A percentile compares a stretch with the other conserved stretches of the same genome.
These are phyloP conservation scores for Mycoemilia scoparia DNA, from an alignment of 192 early-diverging fungal species.

Conservation along the genomic window DNA sequence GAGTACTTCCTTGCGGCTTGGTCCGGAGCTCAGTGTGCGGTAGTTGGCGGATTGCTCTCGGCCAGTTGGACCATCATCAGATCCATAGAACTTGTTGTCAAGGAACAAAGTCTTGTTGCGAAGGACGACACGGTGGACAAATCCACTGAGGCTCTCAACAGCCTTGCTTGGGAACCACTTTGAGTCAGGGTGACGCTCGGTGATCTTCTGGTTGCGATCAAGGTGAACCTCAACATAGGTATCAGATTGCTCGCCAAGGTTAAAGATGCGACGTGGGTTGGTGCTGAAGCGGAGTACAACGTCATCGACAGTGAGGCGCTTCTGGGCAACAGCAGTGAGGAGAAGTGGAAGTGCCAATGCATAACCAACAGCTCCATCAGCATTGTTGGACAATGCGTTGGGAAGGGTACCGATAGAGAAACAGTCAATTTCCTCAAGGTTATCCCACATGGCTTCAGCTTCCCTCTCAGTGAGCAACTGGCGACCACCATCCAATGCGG, in stretches of 20 bases:
- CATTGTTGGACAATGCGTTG: slow-evolving; percentile 29
- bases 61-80: slow-evolving; percentile 14
- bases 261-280: slow-evolving; percentile 82
- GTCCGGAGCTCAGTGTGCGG: slow-evolving; percentile 22
- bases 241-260: slow-evolving; percentile 77
- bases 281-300: slow-evolving; percentile 54
- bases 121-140: slow-evolving; percentile 78
- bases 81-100: slow-evolving; percentile 47
- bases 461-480: slow-evolving; percentile 35
- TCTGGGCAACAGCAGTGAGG: slow-evolving; percentile 63
- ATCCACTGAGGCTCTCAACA: slow-evolving; percentile 41
- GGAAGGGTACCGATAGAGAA: slow-evolving; percentile 69
- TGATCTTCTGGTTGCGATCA: slow-evolving; percentile 43
- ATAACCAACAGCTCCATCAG: slow-evolving; percentile 13
- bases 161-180: slow-evolving; percentile 29
- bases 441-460: slow-evolving; percentile 64
- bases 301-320: slow-evolving; percentile 59
- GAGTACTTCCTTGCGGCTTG: slow-evolving; percentile 20
- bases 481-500: neutral
- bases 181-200: slow-evolving; percentile 13
- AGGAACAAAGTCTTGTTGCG: slow-evolving; percentile 69
- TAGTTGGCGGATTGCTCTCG: slow-evolving; percentile 29
- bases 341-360: slow-evolving; percentile 38
- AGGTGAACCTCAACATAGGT: slow-evolving; percentile 90
- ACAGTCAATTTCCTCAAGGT: slow-evolving; percentile 71